A percentile compares a stretch with the other conserved stretches of the same genome.
phyloP scores from a whole-genome alignment of 2,329 filamentous ascomycete species.

The Exophiala oligosperma region DNA sequence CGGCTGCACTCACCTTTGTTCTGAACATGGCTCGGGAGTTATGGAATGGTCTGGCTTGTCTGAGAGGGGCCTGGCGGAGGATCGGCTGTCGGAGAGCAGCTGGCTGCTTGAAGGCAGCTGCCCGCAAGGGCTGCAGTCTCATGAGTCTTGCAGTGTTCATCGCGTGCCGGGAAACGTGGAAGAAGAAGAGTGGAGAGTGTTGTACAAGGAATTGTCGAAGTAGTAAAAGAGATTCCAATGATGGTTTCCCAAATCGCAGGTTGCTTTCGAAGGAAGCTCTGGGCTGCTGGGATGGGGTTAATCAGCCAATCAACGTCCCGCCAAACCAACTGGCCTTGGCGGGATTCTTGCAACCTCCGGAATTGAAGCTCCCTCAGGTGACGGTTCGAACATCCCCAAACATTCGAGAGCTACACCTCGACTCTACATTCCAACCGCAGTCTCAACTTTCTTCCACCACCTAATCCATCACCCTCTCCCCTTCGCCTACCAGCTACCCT shows the following conservation, averaged over 20 bases:
- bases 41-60: slow-evolving; percentile 27
- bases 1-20: slow-evolving; percentile 23
- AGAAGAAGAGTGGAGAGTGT: slow-evolving; percentile 26
- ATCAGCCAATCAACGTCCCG: slow-evolving; percentile 15
- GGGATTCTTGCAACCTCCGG: slow-evolving; percentile 9
- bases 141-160: slow-evolving; percentile 27
- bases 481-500: slow-evolving; percentile 33
- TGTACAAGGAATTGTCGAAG: background rate
- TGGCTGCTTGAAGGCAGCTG: slow-evolving; percentile 26
- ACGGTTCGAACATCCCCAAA: slow-evolving; percentile 6
- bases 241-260: slow-evolving; percentile 11
- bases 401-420: slow-evolving; percentile 6
- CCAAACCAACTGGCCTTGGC: slow-evolving; percentile 11
- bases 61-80: slow-evolving; percentile 26
- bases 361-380: slow-evolving; percentile 19
- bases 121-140: slow-evolving; percentile 28
- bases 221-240: slow-evolving; percentile 5
- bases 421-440: background rate
- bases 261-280: slow-evolving; percentile 7
- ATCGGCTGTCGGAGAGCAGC: slow-evolving; percentile 20
- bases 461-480: slow-evolving; percentile 28
- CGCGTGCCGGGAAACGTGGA: background rate
- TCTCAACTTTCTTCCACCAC: slow-evolving; percentile 11
- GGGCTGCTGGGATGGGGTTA: background rate
- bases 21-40: slow-evolving; percentile 24